Evolutionary conservation across 1,284 basidiomycete genomes (phyloP).

Genomic region (Gastroboletus turbinatus): DNA sequence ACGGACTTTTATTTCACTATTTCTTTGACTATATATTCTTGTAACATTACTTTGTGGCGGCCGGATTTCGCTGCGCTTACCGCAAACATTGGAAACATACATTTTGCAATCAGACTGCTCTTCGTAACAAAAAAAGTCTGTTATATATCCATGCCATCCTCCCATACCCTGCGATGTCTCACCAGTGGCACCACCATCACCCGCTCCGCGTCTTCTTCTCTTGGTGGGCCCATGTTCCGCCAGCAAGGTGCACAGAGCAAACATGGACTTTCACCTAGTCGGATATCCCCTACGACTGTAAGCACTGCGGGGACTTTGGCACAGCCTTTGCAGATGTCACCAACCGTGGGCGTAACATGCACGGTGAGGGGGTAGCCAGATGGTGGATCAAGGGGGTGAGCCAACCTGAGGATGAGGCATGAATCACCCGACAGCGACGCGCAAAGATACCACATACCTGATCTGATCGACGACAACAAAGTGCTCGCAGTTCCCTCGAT

Average conservation of each 20-base stretch:
- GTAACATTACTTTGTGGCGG: constrained; percentile 5
- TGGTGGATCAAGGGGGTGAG: constrained; percentile 53
- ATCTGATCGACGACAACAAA: constrained; percentile 72
- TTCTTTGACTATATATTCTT: constrained; percentile 1
- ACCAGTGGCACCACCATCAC: constrained; percentile 56
- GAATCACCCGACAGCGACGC: neutral
- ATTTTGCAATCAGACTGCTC: neutral
- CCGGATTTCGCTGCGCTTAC: constrained; percentile 1
- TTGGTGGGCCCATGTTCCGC: constrained; percentile 60
- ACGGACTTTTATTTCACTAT: constrained; percentile 17
- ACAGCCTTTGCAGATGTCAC: constrained; percentile 67
- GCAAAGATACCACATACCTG: constrained; percentile 44
- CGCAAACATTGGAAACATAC: neutral
- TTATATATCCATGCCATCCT: constrained; percentile 2
- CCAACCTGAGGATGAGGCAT: constrained; percentile 42
- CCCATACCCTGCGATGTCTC: constrained; percentile 37
- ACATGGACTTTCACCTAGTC: constrained; percentile 75
- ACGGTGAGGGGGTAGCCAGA: constrained; percentile 64
- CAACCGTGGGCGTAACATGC: constrained; percentile 59
- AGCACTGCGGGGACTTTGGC: constrained; percentile 64
- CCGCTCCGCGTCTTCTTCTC: constrained; percentile 34
- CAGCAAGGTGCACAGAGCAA: constrained; percentile 71
- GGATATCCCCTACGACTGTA: constrained; percentile 65
- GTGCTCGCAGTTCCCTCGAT: constrained; percentile 80
- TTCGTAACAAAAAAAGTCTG: neutral